Base-by-base conservation (phyloP, 202 grass and related monocot species). In the Schoenoplectus tabernaemontani region DNA sequence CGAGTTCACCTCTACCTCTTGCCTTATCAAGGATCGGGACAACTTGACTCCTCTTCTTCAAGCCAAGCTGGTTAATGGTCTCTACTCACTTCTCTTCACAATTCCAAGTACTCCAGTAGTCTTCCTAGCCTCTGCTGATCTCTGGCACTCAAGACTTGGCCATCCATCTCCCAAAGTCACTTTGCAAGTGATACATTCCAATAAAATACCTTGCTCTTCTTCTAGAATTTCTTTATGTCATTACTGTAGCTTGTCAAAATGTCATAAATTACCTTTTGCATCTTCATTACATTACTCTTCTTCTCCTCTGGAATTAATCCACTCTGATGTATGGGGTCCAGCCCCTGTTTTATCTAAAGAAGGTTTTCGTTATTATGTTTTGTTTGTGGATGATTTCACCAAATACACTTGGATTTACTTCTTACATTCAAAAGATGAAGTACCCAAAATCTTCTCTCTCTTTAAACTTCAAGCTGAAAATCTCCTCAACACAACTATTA, bases 361-460 rank as follows among this genome's bases (percentile, higher is more conserved):
- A 33, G 19, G 37, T 5, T 61, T 19, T 26, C 20, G 9, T 0
- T 78, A 78, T 11, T 61, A 78, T 78, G 28, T 78, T 0, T 17
- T 57, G 13, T 78, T 78, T 41, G 9, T 78, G 8, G 76, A 78
- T 78, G 30, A 61, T 13, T 78, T 60, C 17, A 41, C 53, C 4
- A 4, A 7, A 10, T 78, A 17, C 4, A 53, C 50, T 4, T 53
- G 50, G 50, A n/a, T 53, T 0, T 34, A 37, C 38, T 5, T 34
- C 30, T 7, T 1, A 38, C 12, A 53, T 2, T 17, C 50, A 39
- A 57, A 30, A 78, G 19, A n/a, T 58, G 54, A 58, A 23, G 0
- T 57, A 0, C 15, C n/a, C 0, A 0, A n/a, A 20, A 22, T 57
- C 4, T 59, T 42, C 17, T 0, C 50, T 36, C 3, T 13, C 1